Base-by-base conservation (phyloP, 2,329 filamentous ascomycete genomes). In the Fusarium scirpi region DNA sequence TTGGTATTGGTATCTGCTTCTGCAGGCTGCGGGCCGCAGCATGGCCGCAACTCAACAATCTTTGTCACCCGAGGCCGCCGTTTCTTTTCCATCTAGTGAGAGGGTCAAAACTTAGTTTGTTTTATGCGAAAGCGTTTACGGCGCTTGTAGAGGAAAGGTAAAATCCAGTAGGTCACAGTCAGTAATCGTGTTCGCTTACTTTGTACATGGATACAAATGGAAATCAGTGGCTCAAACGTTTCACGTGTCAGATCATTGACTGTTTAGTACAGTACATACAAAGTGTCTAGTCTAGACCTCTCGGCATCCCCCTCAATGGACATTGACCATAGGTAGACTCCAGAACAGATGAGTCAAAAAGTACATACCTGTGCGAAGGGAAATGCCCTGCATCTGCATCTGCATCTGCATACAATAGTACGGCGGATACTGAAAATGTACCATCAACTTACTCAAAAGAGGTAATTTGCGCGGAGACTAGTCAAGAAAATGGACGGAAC, bases 401-500 rank as follows among this genome's bases (percentile, higher is more conserved):
- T 27, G 27, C 8, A 51, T 38, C 18, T n/a, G 34, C 18, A 38
- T 38, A 38, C 34, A 38, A 38, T 38, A 38, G 16, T 38, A 38
- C 9, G 16, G 3, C 16, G 16, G 1, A n/a, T 12, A 38, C 18
- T n/a, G 10, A 67, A 40, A 70, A 66, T 40, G 58, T 25, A 72
- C 62, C 57, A 27, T 29, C 25, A 40, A 58, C 69, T 72, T 71
- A 48, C 51, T 69, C 27, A 41, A 67, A 70, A 53, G 40, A 55
- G 69, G 48, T 52, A 67, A 67, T 46, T 51, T 45, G 68, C 22
- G 63, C 53, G 59, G 68, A 71, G 68, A 38, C 68, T 61, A 32
- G 25, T 48, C 43, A 27, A 60, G 52, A 59, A 52, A 68, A 65
- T 48, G 48, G 60, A 72, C 57, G 69, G 69, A 71, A 71, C 60